Percentiles rank a stretch among this genome's conserved stretches.
These are phyloP conservation scores for Boletus albobrunnescens DNA, from an alignment of 1,284 basidiomycete species.

Conservation along the genomic window DNA sequence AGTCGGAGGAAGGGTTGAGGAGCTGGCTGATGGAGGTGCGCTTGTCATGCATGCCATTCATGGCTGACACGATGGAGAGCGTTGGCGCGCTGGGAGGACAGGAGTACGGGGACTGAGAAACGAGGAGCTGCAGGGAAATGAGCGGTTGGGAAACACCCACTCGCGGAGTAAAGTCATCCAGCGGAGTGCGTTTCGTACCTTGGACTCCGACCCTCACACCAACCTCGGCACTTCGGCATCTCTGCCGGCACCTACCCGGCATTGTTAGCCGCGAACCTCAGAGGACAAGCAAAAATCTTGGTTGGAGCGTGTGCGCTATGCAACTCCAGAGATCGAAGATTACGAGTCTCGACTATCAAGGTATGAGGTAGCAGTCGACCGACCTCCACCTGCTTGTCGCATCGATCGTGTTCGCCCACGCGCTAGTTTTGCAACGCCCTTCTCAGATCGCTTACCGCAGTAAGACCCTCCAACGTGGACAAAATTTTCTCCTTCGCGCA, in stretches of 20 bases:
- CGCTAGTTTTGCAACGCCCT: background rate
- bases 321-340: too few relatives aligned
- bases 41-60: conserved; percentile 49
- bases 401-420: background rate
- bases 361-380: too few relatives aligned
- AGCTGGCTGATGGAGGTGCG: conserved; percentile 51
- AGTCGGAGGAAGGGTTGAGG: conserved; percentile 43
- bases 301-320: too few relatives aligned
- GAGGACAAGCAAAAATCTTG: too few relatives aligned
- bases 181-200: conserved; percentile 25
- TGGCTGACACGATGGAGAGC: conserved; percentile 26
- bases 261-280: conserved; percentile 30
- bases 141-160: conserved; percentile 28
- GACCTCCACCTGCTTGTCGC: too few relatives aligned
- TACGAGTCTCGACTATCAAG: too few relatives aligned
- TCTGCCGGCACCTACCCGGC: conserved; percentile 17
- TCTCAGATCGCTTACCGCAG: background rate
- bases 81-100: conserved; percentile 6
- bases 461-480: background rate
- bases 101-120: conserved; percentile 15
- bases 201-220: conserved; percentile 28
- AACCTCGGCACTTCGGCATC: conserved; percentile 28
- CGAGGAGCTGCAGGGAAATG: conserved; percentile 27
- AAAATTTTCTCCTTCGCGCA: background rate
- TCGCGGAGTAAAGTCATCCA: conserved; percentile 30